Evolutionary conservation across 2,329 filamentous ascomycete species (phyloP).

Genomic region (Talaromyces sp.): DNA sequence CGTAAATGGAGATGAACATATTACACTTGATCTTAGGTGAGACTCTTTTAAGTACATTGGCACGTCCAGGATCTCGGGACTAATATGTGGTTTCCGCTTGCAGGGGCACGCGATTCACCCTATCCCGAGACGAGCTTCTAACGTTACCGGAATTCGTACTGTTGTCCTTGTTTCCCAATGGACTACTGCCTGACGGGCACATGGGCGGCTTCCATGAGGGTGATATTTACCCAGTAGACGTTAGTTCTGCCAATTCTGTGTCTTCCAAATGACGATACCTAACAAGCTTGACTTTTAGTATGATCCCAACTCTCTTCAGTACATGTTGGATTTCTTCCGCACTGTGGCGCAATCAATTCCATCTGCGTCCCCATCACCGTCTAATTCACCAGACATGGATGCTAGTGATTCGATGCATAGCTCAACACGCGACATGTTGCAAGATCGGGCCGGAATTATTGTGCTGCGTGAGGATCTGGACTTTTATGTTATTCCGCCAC

Average conservation of each 20-base stretch:
- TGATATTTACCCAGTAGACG: constrained; percentile 95
- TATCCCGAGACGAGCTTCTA: constrained; percentile 90
- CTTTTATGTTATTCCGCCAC: constrained; percentile 93
- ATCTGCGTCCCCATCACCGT: constrained; percentile 63
- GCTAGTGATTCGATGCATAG: constrained; percentile 69
- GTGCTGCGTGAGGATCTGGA: constrained; percentile 93
- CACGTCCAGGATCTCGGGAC: neutral
- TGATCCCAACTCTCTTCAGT: constrained; percentile 91
- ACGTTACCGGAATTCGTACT: constrained; percentile 96
- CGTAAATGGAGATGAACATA: constrained; percentile 87
- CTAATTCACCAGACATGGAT: constrained; percentile 56
- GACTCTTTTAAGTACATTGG: constrained; percentile 18
- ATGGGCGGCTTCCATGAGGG: constrained; percentile 89
- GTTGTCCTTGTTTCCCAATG: constrained; percentile 95
- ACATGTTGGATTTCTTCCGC: constrained; percentile 99
- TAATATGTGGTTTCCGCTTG: constrained; percentile 7
- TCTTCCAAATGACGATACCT: neutral
- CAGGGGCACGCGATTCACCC: constrained; percentile 87
- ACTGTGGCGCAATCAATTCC: constrained; percentile 90
- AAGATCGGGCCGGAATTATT: constrained; percentile 92
- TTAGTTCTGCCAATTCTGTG: constrained; percentile 51
- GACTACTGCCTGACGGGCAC: constrained; percentile 93
- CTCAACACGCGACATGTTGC: constrained; percentile 69
- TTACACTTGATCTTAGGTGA: constrained; percentile 90
- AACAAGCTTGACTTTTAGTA: constrained; percentile 59